Base-by-base conservation (phyloP, 345 rosid genomes). In the Corymbia maculata region DNA sequence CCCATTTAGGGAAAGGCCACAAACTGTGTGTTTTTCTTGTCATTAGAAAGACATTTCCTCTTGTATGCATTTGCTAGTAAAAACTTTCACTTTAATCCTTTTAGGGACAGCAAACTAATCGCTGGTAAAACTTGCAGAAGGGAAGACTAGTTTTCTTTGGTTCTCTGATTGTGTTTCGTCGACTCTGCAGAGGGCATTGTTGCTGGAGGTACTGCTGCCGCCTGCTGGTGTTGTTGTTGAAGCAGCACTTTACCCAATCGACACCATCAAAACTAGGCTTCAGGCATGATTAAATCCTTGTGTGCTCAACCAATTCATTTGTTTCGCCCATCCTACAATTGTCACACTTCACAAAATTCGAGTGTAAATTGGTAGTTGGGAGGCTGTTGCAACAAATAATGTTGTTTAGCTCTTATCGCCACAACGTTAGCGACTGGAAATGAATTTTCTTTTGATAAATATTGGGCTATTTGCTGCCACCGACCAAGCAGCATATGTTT, bases 241-340 rank as follows among this genome's bases (percentile, higher is more conserved):
- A 92, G 94, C 97, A 44, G 94, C 94, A 79, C 88, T 97, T 66
- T 97, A 96, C 90, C 98, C 99, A 55, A 92, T 97, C 87, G 99
- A 97, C 92, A 97, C 98, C 7, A 93, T 96, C 85, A 97, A 95
- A 92, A 97, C 99, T 87, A 91, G 97, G 85, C 90, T 97, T 3
- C 98, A 97, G 92, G 99, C 89, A 82, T 88, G 85, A 47, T 59
- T 3, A 26, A 45, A 24, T 51, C 28, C 85, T 22, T 4, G 51
- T 4, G 49, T 19, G 70, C 87, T 55, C 32, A 13, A 8, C 42
- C 13, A 66, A 44, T 66, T 53, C 26, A 66, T 66, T 15, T 22
- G 88, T 64, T 52, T 15, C 9, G 42, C 3, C 42, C n/a, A 19
- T 64, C 36, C 75, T n/a, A 17, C 9, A 8, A 64, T 64, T 64